Conservation (phyloP, 257 asterid species). For the Gentiana macrophylla region DNA sequence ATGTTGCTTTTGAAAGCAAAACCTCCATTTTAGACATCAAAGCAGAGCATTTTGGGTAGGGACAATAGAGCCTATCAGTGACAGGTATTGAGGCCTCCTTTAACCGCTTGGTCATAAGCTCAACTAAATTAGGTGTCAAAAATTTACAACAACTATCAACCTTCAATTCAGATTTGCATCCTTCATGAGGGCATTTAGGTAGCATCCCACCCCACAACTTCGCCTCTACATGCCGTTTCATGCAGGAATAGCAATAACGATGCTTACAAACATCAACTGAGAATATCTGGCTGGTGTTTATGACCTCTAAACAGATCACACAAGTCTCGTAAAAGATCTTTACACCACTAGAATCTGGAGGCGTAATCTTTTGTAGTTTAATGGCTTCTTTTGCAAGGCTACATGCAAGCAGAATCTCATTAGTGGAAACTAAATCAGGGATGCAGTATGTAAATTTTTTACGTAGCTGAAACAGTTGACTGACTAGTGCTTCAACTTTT, state of each 20-base stretch:
- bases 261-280: slow-evolving; percentile 52
- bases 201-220: slow-evolving; percentile 57
- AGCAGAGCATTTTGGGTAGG: slow-evolving; percentile 69
- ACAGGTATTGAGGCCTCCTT: slow-evolving; percentile 64
- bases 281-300: slow-evolving; percentile 29
- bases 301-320: slow-evolving; percentile 71
- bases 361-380: slow-evolving; percentile 34
- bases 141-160: slow-evolving; percentile 43
- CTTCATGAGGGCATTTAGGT: slow-evolving; percentile 65
- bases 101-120: slow-evolving; percentile 45
- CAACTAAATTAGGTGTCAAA: slow-evolving; percentile 45
- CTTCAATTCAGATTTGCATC: slow-evolving; percentile 33
- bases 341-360: slow-evolving; percentile 32
- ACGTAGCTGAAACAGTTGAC: slow-evolving; percentile 35
- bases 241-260: slow-evolving; percentile 77
- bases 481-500: slow-evolving; percentile 29
- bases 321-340: slow-evolving; percentile 40
- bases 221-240: slow-evolving; percentile 81
- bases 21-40: slow-evolving; percentile 55
- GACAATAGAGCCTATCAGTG: slow-evolving; percentile 63
- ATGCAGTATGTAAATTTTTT: slow-evolving; percentile 38
- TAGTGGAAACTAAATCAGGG: slow-evolving; percentile 38
- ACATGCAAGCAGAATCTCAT: slow-evolving; percentile 55
- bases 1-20: slow-evolving; percentile 11
- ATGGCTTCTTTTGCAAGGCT: slow-evolving; percentile 74